phyloP scores from a whole-genome alignment of 768 basidiomycete genomes.

The Trametes sanguinea region DNA sequence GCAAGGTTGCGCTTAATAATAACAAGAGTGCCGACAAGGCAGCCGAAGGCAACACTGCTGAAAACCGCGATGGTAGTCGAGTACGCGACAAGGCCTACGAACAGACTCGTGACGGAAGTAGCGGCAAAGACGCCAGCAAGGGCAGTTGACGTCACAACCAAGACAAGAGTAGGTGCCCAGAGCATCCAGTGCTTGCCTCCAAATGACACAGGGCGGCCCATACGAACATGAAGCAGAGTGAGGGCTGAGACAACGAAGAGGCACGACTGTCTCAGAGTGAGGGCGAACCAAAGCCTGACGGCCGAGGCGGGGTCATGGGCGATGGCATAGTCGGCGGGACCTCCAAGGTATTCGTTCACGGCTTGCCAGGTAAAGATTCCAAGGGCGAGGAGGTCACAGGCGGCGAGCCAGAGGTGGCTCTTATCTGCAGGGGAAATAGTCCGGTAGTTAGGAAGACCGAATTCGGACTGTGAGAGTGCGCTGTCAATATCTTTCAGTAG shows the following conservation, averaged over 20 bases:
- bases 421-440: conserved; percentile 69
- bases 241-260: conserved; percentile 61
- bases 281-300: conserved; percentile 66
- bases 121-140: conserved; percentile 60
- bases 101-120: conserved; percentile 54
- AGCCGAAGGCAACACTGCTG: conserved; percentile 56
- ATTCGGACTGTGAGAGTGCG: conserved; percentile 58
- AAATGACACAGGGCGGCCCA: conserved; percentile 69
- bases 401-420: conserved; percentile 72
- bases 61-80: conserved; percentile 51
- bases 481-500: conserved; percentile 27
- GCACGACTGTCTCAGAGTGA: conserved; percentile 69
- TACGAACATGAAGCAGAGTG: conserved; percentile 68
- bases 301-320: conserved; percentile 54
- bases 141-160: conserved; percentile 57
- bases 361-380: conserved; percentile 68
- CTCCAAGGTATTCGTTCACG: conserved; percentile 51
- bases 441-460: conserved; percentile 69
- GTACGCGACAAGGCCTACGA: conserved; percentile 62
- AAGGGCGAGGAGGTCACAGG: conserved; percentile 64
- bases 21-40: conserved; percentile 62
- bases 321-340: conserved; percentile 44
- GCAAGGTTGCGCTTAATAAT: conserved; percentile 66
- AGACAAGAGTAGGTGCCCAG: conserved; percentile 62
- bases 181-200: conserved; percentile 74